Evolutionary conservation across 148 eudicot species (phyloP).

Genomic region (Rhododendron mucronatum): DNA sequence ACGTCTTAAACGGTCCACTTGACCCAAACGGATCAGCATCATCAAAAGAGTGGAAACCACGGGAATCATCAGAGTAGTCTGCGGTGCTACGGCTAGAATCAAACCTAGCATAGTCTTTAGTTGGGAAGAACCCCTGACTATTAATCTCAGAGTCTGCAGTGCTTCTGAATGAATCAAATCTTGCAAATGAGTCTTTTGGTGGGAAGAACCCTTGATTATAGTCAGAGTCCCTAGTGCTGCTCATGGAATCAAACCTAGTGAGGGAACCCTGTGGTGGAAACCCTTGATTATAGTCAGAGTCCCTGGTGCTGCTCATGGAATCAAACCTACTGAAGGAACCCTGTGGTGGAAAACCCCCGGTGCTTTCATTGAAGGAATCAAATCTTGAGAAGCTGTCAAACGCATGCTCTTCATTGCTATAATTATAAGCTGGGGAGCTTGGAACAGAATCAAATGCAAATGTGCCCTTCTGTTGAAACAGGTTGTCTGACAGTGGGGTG

Average conservation of each 20-base stretch:
- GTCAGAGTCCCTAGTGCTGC: slow-evolving; percentile 42
- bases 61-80: slow-evolving; percentile 23
- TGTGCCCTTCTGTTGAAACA: slow-evolving; percentile 36
- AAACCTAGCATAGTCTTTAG: slow-evolving; percentile 33
- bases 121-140: slow-evolving; percentile 23
- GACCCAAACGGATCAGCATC: slow-evolving; percentile 70
- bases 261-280: slow-evolving; percentile 25
- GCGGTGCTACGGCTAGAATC: slow-evolving; percentile 42
- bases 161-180: slow-evolving; percentile 43
- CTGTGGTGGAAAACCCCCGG: slow-evolving; percentile 28
- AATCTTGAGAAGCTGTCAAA: slow-evolving; percentile 55
- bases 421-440: slow-evolving; percentile 49
- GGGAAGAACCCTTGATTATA: slow-evolving; percentile 25
- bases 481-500: slow-evolving; percentile 40
- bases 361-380: slow-evolving; percentile 32
- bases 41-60: slow-evolving; percentile 41
- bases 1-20: slow-evolving; percentile 53
- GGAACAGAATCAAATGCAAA: slow-evolving; percentile 69
- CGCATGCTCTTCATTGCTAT: slow-evolving; percentile 49
- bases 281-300: slow-evolving; percentile 30
- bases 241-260: slow-evolving; percentile 51
- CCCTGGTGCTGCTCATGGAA: slow-evolving; percentile 45
- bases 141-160: slow-evolving; percentile 30
- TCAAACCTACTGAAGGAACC: slow-evolving; percentile 47
- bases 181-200: slow-evolving; percentile 18